Evolutionary conservation across 2,329 filamentous ascomycete genomes (phyloP), one percentile per base, ranked within the genome.

Genomic region (Chrysoporthe deuterocubensis): DNA sequence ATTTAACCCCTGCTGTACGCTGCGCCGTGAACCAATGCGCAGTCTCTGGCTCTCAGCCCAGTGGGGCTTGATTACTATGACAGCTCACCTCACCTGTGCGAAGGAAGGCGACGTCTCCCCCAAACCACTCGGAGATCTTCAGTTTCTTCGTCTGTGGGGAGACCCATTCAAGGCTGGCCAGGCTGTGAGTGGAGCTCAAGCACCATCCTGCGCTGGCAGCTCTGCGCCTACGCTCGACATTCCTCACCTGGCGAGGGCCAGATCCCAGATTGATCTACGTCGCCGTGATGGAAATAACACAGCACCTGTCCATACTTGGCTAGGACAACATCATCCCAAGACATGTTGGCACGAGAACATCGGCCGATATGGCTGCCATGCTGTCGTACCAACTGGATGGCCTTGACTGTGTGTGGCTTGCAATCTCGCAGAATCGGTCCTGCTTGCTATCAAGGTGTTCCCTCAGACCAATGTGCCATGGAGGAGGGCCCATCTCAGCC

Each of bases 371-470:
- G 50, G 50, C 50, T 4, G 26, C 21, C 26, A 54, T 54, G 50
- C 26, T 32, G 11, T 21, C 48, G 48, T 52, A 26, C 48, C 48
- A 52, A 52, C 48, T 11, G 26, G 14, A 54, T 16, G 32, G 21
- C 21, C 26, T 54, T 54, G 26, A 40, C 59, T 42, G 42, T 42
- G 16, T 48, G 9, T 62, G 44, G 52, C 56, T 56, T 57, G 59
- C 56, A 65, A 56, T 57, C 56, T 62, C 4, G 34, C 44, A 32
- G 42, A 54, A 9, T 54, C 26, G 50, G 50, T 54, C 21, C 50
- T 26, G 50, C 50, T 54, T 54, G 50, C 50, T 32, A 14, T 34
- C 50, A 6, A 34, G 50, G 21, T 4, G 50, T 6, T 16, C 44
- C 44, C 16, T 48, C 16, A 48, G 44, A n/a, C 50, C 26, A 21